Conservation (phyloP, 2,329 filamentous ascomycete species). For the Graphilbum fragrans region DNA sequence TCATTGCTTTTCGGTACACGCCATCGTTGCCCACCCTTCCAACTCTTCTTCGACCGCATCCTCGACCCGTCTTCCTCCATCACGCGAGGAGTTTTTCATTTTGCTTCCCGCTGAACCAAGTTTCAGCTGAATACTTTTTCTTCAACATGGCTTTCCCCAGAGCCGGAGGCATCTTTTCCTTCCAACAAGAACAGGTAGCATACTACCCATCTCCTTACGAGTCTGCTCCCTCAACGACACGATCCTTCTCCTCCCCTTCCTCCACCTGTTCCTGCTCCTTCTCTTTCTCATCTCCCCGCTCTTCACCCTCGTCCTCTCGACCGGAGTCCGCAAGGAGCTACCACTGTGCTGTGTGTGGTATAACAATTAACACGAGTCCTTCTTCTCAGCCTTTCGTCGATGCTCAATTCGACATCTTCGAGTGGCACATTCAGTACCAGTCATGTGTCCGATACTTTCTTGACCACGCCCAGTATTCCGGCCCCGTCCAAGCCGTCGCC, state of each 20-base stretch:
- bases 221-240: neutral
- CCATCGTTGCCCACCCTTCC: too few relatives aligned
- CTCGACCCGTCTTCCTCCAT: too few relatives aligned
- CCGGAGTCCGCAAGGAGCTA: neutral
- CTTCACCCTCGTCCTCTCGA: neutral
- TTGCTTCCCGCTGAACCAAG: too few relatives aligned
- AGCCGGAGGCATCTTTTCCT: slow-evolving; percentile 13
- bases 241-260: neutral
- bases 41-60: too few relatives aligned
- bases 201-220: slow-evolving; percentile 2
- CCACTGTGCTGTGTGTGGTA: neutral
- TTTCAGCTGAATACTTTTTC: too few relatives aligned
- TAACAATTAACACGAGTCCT: slow-evolving; percentile 7
- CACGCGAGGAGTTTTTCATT: too few relatives aligned
- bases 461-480: slow-evolving; percentile 77
- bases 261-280: slow-evolving; percentile 1
- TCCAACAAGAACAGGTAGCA: slow-evolving; percentile 22
- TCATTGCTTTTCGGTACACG: too few relatives aligned
- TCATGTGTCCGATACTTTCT: slow-evolving; percentile 86
- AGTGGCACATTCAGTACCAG: slow-evolving; percentile 87
- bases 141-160: slow-evolving; percentile 17
- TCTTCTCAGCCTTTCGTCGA: slow-evolving; percentile 30
- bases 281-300: neutral
- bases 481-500: slow-evolving; percentile 73
- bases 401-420: slow-evolving; percentile 63